These are phyloP conservation scores for Penicillium lividum DNA, from an alignment of 495 filamentous ascomycete species.

Conservation along the genomic window DNA sequence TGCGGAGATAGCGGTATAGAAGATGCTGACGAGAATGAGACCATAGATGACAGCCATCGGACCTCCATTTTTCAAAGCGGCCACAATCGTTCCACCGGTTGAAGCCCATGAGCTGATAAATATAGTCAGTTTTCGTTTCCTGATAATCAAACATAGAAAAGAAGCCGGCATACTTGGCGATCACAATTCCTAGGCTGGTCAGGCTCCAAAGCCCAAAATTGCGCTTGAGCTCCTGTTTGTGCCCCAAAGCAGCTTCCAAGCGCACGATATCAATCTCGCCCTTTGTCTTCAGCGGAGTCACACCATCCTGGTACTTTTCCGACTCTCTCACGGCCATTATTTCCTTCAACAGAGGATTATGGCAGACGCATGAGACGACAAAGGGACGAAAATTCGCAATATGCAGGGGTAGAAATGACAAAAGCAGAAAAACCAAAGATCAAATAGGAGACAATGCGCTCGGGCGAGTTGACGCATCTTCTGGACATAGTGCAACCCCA, in stretches of 20 bases:
- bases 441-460: slow-evolving; percentile 9
- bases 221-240: slow-evolving; percentile 43
- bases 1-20: slow-evolving; percentile 44
- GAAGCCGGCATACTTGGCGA: slow-evolving; percentile 41
- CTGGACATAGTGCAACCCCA: slow-evolving; percentile 12
- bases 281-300: slow-evolving; percentile 16
- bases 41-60: slow-evolving; percentile 49
- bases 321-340: slow-evolving; percentile 17
- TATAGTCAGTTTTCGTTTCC: not conserved
- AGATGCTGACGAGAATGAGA: slow-evolving; percentile 41
- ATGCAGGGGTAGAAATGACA: not conserved
- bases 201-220: slow-evolving; percentile 46
- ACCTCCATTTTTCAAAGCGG: slow-evolving; percentile 46
- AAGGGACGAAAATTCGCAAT: not conserved
- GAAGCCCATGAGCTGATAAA: slow-evolving; percentile 39
- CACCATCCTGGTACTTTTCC: slow-evolving; percentile 9
- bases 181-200: slow-evolving; percentile 47
- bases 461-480: slow-evolving; percentile 15
- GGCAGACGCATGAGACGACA: not conserved
- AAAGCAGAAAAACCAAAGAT: slow-evolving; percentile 3
- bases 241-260: slow-evolving; percentile 45
- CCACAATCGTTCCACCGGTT: slow-evolving; percentile 46
- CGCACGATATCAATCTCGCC: slow-evolving; percentile 39
- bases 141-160: not conserved
- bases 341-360: not conserved